Evolutionary conservation across 1,284 basidiomycete genomes (phyloP).

Genomic region (Schizophyllum amplum): DNA sequence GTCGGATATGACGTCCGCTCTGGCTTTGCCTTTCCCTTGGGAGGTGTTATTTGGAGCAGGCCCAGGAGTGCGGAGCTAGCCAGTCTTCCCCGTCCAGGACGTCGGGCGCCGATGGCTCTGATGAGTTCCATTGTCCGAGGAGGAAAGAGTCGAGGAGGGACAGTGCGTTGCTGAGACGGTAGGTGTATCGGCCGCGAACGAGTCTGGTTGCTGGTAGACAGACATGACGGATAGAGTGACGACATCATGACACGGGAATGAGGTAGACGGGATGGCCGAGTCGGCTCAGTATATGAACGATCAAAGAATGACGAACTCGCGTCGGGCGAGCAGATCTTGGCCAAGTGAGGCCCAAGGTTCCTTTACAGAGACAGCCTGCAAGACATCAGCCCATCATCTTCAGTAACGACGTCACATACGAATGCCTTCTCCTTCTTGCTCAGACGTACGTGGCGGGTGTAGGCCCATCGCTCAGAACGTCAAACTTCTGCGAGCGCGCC

Average conservation of each 20-base stretch:
- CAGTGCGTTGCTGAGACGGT: background rate
- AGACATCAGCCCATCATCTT: no score
- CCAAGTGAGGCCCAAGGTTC: background rate
- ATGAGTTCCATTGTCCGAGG: background rate
- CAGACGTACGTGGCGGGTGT: background rate
- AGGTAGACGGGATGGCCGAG: background rate
- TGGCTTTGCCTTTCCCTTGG: background rate
- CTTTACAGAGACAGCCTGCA: background rate
- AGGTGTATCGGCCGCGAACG: background rate
- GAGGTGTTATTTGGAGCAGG: background rate
- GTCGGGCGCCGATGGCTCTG: background rate
- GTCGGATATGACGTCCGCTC: background rate
- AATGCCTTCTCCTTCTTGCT: background rate
- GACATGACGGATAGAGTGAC: background rate
- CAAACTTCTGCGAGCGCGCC: background rate
- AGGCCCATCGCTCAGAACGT: background rate
- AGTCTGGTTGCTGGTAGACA: background rate
- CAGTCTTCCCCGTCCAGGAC: background rate
- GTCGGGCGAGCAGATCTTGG: background rate
- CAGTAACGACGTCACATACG: background rate
- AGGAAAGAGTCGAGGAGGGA: background rate
- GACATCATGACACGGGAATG: background rate
- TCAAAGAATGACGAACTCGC: background rate
- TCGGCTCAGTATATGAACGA: background rate
- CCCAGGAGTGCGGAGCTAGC: background rate